phyloP scores from a whole-genome alignment of 495 filamentous ascomycete species.

The Penicillium maclennaniae region DNA sequence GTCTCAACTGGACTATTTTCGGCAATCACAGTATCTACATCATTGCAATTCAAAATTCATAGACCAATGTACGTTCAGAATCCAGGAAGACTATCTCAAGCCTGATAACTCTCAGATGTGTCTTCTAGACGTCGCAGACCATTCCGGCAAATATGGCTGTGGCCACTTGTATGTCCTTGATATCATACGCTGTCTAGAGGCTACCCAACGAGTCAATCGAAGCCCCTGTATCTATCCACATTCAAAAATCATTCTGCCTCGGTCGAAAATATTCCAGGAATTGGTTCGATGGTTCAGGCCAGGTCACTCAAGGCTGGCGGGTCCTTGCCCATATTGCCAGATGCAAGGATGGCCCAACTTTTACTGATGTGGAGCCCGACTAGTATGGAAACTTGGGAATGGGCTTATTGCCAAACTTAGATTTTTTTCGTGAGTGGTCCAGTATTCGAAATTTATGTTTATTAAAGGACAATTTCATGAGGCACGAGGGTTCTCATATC shows the following conservation, averaged over 20 bases:
- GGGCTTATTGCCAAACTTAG: no score
- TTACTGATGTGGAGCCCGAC: not conserved
- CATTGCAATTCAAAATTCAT: no score
- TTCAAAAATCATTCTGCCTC: not conserved
- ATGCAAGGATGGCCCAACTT: slow-evolving; percentile 6
- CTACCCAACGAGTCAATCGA: not conserved
- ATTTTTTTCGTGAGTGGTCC: no score
- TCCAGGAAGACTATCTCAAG: not conserved
- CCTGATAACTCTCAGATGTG: slow-evolving; percentile 2
- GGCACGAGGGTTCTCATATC: not conserved
- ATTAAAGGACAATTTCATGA: not conserved
- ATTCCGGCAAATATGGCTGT: slow-evolving; percentile 4
- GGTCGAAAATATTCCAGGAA: not conserved
- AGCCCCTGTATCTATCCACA: not conserved
- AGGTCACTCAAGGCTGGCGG: not conserved
- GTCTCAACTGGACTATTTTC: no score
- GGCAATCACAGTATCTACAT: no score
- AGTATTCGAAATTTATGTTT: not conserved
- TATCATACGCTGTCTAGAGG: not conserved
- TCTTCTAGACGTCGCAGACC: slow-evolving; percentile 1
- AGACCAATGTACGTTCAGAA: no score
- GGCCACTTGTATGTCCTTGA: slow-evolving; percentile 5
- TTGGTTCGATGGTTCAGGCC: slow-evolving; percentile 2
- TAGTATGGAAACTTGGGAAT: no score
- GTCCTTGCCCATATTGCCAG: slow-evolving; percentile 2